Evolutionary conservation across 768 basidiomycete species (phyloP), one percentile per base, ranked within the genome.

Genomic region (Gloeopeniophorella convolvens): DNA sequence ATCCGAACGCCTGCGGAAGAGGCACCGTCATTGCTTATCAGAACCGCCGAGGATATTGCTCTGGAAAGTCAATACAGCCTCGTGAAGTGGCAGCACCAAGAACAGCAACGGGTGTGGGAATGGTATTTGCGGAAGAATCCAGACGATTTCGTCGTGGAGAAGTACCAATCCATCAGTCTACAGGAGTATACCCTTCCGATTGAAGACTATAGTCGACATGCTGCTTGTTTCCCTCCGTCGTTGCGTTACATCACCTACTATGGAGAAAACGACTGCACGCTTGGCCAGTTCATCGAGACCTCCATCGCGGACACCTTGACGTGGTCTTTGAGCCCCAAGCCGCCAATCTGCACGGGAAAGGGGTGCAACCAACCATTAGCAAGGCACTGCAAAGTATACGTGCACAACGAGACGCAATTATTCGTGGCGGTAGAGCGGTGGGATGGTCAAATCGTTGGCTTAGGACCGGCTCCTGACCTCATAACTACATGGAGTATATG

Each of bases 401-500:
- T 93, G 2, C 96, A 99, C 66, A 88, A 93, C 61, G 83, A 88
- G 58, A 83, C 82, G 2, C 79, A 83, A 32, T 69, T 97, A 3
- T 79, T 84, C 45, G 81, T 96, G 30, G 89, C 88, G 4, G 86
- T 91, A 48, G 92, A 96, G 63, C 86, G 85, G 62, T 94, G 83
- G 87, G 80, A 88, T 58, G 83, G 83, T 13, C 80, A 86, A 59
- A 84, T 86, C 48, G 78, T 79, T 50, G 77, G 79, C 32, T 72
- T 73, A 26, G 68, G 72, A 33, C 80, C 80, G 20, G 71, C 82
- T 4, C 81, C 82, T 1, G 87, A 92, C 42, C 73, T 80, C 50
- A 83, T 96, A 61, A 91, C 87, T 21, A 94, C 94, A 4, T 97
- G 90, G 89, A 91, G 85, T 61, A 77, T 80, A 6, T 99, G 96